Conservation (phyloP, 2,329 filamentous ascomycete species). For the Pseudopyricularia cyperi region DNA sequence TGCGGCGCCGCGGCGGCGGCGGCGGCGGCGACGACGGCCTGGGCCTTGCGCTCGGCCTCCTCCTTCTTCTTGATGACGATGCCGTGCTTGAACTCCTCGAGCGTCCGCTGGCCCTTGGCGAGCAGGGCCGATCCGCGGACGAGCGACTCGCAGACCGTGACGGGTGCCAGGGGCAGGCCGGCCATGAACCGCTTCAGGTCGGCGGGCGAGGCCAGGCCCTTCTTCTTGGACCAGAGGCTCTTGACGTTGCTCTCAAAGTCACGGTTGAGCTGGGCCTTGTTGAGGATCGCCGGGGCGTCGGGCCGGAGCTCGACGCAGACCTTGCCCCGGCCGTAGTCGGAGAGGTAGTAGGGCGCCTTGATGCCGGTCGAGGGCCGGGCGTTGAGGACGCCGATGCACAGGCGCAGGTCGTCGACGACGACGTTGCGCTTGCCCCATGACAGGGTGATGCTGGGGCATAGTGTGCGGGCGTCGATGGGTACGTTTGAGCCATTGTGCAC, state of each 20-base stretch:
- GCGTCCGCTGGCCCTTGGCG: slow-evolving; percentile 52
- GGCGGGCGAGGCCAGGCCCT: slow-evolving; percentile 11
- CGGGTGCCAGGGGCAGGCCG: slow-evolving; percentile 39
- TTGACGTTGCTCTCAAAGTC: slow-evolving; percentile 39
- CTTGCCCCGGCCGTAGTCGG: slow-evolving; percentile 29
- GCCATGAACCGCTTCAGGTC: slow-evolving; percentile 36
- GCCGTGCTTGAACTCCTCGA: slow-evolving; percentile 55
- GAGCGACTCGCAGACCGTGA: slow-evolving; percentile 37
- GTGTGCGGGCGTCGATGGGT: slow-evolving; percentile 47
- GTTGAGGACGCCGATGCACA: slow-evolving; percentile 50
- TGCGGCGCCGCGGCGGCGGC: slow-evolving; percentile 12
- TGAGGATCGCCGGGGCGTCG: slow-evolving; percentile 25
- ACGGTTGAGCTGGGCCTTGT: slow-evolving; percentile 19
- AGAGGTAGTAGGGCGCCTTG: slow-evolving; percentile 25
- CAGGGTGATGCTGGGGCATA: slow-evolving; percentile 50
- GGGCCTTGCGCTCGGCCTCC: slow-evolving; percentile 19
- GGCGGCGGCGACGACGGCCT: slow-evolving; percentile 12
- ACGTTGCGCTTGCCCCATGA: slow-evolving; percentile 63
- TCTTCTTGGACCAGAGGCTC: slow-evolving; percentile 24
- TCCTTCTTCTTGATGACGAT: slow-evolving; percentile 39
- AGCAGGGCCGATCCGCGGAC: slow-evolving; percentile 42
- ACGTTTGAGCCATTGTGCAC: slow-evolving; percentile 52
- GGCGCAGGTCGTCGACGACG: slow-evolving; percentile 49
- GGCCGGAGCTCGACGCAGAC: slow-evolving; percentile 42
- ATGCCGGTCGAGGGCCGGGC: slow-evolving; percentile 4